Conservation (phyloP, 176 grass and related monocot genomes). For the Paspalum notatum region DNA sequence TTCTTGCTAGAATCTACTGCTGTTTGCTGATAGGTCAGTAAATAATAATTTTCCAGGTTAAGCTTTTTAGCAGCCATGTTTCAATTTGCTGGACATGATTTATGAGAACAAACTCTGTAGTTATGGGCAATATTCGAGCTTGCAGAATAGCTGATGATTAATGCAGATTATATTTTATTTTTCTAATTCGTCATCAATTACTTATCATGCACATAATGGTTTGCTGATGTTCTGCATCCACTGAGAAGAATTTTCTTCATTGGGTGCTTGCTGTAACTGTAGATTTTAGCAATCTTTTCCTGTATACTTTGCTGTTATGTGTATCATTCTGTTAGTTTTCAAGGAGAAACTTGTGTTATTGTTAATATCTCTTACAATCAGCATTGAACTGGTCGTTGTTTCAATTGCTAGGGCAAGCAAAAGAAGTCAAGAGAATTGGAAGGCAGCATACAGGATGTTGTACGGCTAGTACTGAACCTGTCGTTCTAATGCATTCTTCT, state of each 20-base stretch:
- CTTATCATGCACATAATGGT: background rate
- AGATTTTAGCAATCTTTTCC: conserved; percentile 3
- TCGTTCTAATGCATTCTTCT: conserved; percentile 17
- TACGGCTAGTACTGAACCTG: conserved; percentile 9
- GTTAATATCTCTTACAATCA: conserved; percentile 10
- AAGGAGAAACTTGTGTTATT: conserved; percentile 24
- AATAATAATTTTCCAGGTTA: background rate
- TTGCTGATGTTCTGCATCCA: conserved; percentile 3
- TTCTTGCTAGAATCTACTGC: conserved; percentile 5
- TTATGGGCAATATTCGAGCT: background rate
- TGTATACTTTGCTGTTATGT: background rate
- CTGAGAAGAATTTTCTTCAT: background rate
- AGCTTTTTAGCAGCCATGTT: conserved; percentile 15
- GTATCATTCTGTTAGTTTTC: conserved; percentile 7
- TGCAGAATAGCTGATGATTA: background rate
- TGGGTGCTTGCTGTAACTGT: conserved; percentile 11
- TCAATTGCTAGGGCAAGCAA: conserved; percentile 9
- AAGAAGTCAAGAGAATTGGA: conserved; percentile 17
- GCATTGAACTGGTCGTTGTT: background rate
- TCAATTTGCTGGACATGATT: background rate
- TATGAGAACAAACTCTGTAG: background rate
- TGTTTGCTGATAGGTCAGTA: conserved; percentile 14
- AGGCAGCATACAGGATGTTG: conserved; percentile 13
- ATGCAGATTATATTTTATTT: background rate
- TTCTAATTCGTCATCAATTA: conserved; percentile 12